Evolutionary conservation across 169 alveolate genomes (phyloP), one percentile per base, ranked within the genome.

Genomic region (Haemoproteus tartakovskyi): DNA sequence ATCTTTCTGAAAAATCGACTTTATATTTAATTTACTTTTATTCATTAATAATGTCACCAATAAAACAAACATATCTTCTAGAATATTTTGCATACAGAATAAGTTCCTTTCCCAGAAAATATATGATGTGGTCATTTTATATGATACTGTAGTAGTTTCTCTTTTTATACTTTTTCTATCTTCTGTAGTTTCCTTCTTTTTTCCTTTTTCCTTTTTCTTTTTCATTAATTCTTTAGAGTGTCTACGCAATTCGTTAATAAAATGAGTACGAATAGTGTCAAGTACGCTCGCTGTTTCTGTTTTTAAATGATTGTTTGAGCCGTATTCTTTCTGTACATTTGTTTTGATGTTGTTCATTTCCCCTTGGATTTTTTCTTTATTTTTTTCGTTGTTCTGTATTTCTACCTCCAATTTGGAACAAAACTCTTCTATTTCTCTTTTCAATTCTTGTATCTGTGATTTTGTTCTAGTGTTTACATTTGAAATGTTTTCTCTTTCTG

Each of bases 41-140:
- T 33, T 62, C 22, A 74, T 74, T 30, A 74, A 38, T 33, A 45
- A 30, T 45, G 27, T 43, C 59, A 74, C 46, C 16, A 41, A 46
- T 48, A 57, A 56, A 21, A 74, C 27, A 40, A 74, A 74, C 29
- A 74, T 26, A 26, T 74, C 84, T 74, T 74, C 78, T 29, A 74
- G 18, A 16, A 57, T 74, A 16, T 41, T 74, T 29, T 57, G 41
- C 74, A 74, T 74, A 46, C 54, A 74, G 30, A n/a, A n/a, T n/a
- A n/a, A n/a, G n/a, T n/a, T n/a, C n/a, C n/a, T n/a, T n/a, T n/a
- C n/a, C n/a, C n/a, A n/a, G n/a, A n/a, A n/a, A n/a, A n/a, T n/a
- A n/a, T n/a, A n/a, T n/a, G n/a, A n/a, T n/a, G n/a, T n/a, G n/a
- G 18, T 26, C 19, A 47, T 41, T 16, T 22, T 36, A n/a, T n/a